phyloP scores from a whole-genome alignment of 202 grass and related monocot genomes.

The Zoysia matrella region DNA sequence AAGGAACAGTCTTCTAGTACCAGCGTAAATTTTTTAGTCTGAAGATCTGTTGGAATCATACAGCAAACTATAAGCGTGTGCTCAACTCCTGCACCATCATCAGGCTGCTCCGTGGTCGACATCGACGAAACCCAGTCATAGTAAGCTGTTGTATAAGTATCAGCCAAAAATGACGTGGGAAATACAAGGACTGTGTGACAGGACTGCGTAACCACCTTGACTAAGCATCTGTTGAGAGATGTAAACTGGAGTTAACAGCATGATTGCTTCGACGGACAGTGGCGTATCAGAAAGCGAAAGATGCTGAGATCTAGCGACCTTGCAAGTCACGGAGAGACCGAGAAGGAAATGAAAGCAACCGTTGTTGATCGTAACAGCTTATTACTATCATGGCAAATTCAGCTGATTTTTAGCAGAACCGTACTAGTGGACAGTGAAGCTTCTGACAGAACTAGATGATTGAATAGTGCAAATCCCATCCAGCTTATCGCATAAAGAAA shows the following conservation, averaged over 20 bases:
- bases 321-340: too few species aligned
- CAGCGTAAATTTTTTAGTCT: too few species aligned
- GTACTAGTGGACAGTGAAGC: not conserved
- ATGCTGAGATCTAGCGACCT: too few species aligned
- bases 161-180: not conserved
- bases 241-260: too few species aligned
- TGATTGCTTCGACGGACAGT: too few species aligned
- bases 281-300: not conserved
- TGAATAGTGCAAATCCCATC: too few species aligned
- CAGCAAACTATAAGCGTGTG: not conserved
- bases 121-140: not conserved
- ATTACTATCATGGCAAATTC: too few species aligned
- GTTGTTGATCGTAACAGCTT: too few species aligned
- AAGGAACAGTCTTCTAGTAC: conserved; percentile 10
- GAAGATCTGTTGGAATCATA: too few species aligned
- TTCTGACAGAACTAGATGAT: not conserved
- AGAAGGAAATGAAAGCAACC: too few species aligned
- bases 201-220: conserved; percentile 20
- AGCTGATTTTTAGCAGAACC: too few species aligned
- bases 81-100: not conserved
- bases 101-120: not conserved
- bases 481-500: not conserved
- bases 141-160: not conserved
- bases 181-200: not conserved
- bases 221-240: too few species aligned